Percentiles rank a stretch among this genome's conserved stretches.
phyloP scores from a whole-genome alignment of 2,329 filamentous ascomycete genomes.

The Leptographium procerum region DNA sequence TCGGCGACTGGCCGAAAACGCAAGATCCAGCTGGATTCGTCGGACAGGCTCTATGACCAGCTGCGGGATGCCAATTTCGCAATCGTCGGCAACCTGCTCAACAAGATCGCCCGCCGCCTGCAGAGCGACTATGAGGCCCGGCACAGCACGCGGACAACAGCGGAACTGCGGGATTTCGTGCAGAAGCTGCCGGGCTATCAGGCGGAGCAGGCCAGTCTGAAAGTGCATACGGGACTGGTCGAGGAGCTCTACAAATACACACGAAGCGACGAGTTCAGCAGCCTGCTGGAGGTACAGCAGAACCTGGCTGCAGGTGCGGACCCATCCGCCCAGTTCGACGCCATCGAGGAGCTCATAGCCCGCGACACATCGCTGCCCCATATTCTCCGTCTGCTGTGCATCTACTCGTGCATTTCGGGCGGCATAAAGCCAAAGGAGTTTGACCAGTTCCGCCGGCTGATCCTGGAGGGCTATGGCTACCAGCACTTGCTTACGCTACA shows the following conservation, averaged over 20 bases:
- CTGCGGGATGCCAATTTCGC: slow-evolving; percentile 91
- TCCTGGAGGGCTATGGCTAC: slow-evolving; percentile 88
- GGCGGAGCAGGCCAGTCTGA: slow-evolving; percentile 84
- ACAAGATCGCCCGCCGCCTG: slow-evolving; percentile 79
- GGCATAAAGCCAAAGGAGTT: slow-evolving; percentile 82
- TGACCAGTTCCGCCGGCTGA: slow-evolving; percentile 76
- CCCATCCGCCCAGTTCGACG: slow-evolving; percentile 77
- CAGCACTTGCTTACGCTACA: slow-evolving; percentile 87
- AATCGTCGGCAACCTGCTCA: slow-evolving; percentile 78
- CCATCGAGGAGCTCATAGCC: slow-evolving; percentile 88
- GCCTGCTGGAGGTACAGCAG: slow-evolving; percentile 85
- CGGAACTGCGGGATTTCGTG: slow-evolving; percentile 92
- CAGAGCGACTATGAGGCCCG: slow-evolving; percentile 80
- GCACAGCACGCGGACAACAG: slow-evolving; percentile 74
- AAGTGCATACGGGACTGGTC: slow-evolving; percentile 80
- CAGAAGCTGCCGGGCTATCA: slow-evolving; percentile 84
- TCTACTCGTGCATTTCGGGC: slow-evolving; percentile 83
- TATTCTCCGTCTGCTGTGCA: slow-evolving; percentile 73
- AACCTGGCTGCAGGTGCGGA: slow-evolving; percentile 87
- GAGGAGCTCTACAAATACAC: slow-evolving; percentile 95
- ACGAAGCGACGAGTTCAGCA: slow-evolving; percentile 76
- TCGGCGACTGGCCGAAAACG: slow-evolving; percentile 56
- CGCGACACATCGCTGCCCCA: slow-evolving; percentile 71
- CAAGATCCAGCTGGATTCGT: slow-evolving; percentile 79
- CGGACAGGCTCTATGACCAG: slow-evolving; percentile 78